Evolutionary conservation across 1,284 basidiomycete genomes (phyloP).

Genomic region (Papiliotrema fonsecae): DNA sequence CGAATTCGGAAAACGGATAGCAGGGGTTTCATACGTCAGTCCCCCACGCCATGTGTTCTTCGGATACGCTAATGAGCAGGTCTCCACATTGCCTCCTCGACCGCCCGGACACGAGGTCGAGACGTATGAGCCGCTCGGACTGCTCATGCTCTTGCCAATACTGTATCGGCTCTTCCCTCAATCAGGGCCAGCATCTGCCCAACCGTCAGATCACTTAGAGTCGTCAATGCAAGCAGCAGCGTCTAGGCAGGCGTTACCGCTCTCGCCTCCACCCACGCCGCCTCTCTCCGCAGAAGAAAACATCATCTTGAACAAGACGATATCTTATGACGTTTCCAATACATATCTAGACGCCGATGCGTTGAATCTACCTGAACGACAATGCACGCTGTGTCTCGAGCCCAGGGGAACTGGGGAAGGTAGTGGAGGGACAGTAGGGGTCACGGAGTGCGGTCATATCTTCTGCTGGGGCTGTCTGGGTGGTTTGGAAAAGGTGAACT

Average conservation of each 20-base stretch:
- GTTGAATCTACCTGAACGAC: conserved; percentile 58
- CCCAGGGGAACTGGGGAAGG: conserved; percentile 59
- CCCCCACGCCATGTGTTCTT: conserved; percentile 5
- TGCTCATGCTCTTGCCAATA: conserved; percentile 67
- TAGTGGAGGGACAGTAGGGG: conserved; percentile 54
- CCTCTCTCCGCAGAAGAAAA: conserved; percentile 25
- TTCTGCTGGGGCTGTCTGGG: conserved; percentile 93
- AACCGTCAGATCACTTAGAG: neutral
- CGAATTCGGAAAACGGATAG: conserved; percentile 64
- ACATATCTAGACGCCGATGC: conserved; percentile 37
- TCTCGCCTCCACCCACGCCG: conserved; percentile 12
- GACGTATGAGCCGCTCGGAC: conserved; percentile 77
- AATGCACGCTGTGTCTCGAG: conserved; percentile 83
- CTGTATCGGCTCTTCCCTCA: conserved; percentile 54
- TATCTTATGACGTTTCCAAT: conserved; percentile 36
- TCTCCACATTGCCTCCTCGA: conserved; percentile 60
- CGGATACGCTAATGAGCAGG: conserved; percentile 51
- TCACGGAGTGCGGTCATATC: conserved; percentile 89
- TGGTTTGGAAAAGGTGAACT: conserved; percentile 80
- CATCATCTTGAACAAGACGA: conserved; percentile 55
- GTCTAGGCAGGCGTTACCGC: conserved; percentile 10
- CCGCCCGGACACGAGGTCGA: conserved; percentile 67
- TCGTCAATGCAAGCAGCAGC: neutral
- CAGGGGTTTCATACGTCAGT: conserved; percentile 70
- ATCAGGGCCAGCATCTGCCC: neutral